Evolutionary conservation across 305 asterid species (phyloP), one percentile per base, ranked within the genome.

Genomic region (Fraxinus platypoda): DNA sequence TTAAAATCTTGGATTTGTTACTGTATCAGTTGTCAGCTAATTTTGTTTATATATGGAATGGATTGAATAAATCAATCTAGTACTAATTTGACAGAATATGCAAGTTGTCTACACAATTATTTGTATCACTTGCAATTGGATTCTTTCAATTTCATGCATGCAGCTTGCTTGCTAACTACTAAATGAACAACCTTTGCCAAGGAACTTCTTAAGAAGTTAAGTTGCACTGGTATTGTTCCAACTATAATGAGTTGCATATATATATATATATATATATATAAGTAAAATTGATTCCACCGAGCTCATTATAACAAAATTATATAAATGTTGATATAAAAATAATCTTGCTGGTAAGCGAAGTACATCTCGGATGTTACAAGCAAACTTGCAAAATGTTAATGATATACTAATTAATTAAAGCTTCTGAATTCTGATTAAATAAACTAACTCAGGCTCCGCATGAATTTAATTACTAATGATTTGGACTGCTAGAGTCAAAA

Each of bases 401-500:
- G 38, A 70, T 15, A 13, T 68, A 28, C 30, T 68, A 68, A 8
- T 26, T 66, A 66, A 9, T 64, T 70, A 30, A 70, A 70, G n/a
- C n/a, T 13, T 70, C 37, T 26, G 35, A 66, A 1, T 68, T 28
- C 34, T 68, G n/a, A 68, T 11, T 0, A 28, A 68, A 68, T 19
- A 26, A 12, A 70, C 4, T 28, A 28, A 28, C 25, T 70, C 75
- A 70, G 7, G n/a, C 11, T 13, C 38, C 13, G 21, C 19, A 19
- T 70, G 46, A 83, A 6, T 19, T 15, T 26, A 26, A 6, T 31
- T 57, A 23, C 34, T 81, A 78, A 78, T 19, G 81, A 80, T 80
- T 82, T 6, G 83, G 88, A 43, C 81, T 84, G 37, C 41, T 75
- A 0, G 90, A 87, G 81, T 90, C 90, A 37, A 79, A 87, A 73